phyloP scores from a whole-genome alignment of 2,329 filamentous ascomycete genomes.

The Pseudogymnoascus sp. region DNA sequence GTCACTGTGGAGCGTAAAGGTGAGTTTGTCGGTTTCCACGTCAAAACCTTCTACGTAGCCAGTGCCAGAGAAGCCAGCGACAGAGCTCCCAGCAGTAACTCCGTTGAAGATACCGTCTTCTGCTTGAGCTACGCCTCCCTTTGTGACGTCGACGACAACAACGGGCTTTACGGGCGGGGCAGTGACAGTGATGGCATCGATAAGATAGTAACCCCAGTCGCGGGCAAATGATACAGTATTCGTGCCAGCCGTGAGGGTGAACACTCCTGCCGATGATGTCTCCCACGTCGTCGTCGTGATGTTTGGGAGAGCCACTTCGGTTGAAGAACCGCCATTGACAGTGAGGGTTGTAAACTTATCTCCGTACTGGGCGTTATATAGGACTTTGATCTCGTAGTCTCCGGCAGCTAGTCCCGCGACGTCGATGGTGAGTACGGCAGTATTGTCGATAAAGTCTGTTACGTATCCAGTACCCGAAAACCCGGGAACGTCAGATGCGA shows the following conservation, averaged over 20 bases:
- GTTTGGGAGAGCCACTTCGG: slow-evolving; percentile 35
- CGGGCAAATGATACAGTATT: slow-evolving; percentile 40
- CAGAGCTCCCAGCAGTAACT: slow-evolving; percentile 33
- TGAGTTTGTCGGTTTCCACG: slow-evolving; percentile 35
- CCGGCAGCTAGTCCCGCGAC: slow-evolving; percentile 29
- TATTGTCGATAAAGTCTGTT: slow-evolving; percentile 35
- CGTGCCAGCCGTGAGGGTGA: slow-evolving; percentile 35
- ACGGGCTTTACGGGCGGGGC: slow-evolving; percentile 11
- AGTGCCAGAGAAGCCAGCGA: slow-evolving; percentile 36
- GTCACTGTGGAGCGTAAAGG: slow-evolving; percentile 34
- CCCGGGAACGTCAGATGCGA: slow-evolving; percentile 14
- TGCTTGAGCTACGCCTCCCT: slow-evolving; percentile 29
- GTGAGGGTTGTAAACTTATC: slow-evolving; percentile 38
- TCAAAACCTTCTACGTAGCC: slow-evolving; percentile 44
- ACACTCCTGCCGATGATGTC: slow-evolving; percentile 35
- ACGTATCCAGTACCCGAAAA: slow-evolving; percentile 36
- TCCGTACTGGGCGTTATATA: slow-evolving; percentile 40
- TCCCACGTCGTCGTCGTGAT: slow-evolving; percentile 32
- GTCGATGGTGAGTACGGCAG: slow-evolving; percentile 39
- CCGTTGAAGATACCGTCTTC: slow-evolving; percentile 37
- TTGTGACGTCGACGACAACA: slow-evolving; percentile 15
- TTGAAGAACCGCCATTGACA: slow-evolving; percentile 37
- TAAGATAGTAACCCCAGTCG: slow-evolving; percentile 43
- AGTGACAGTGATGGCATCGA: slow-evolving; percentile 35
- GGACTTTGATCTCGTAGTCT: slow-evolving; percentile 39